Evolutionary conservation across 257 asterid genomes (phyloP), one percentile per base, ranked within the genome.

Genomic region (Rehmannia glutinosa): DNA sequence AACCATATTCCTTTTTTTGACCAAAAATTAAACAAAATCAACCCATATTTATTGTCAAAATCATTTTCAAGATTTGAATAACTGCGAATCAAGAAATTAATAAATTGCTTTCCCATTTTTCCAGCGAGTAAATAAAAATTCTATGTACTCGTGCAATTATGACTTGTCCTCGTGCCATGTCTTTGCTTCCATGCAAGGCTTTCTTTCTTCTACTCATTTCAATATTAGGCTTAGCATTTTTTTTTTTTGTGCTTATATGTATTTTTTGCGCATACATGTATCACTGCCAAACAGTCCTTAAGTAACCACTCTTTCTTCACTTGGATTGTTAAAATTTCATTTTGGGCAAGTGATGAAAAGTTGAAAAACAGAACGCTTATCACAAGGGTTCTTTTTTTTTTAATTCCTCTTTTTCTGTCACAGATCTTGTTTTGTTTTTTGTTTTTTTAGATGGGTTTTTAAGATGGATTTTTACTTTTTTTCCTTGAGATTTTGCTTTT

Each of bases 171-270:
- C 72, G 75, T 59, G 78, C 73, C 55, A 27, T 73, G 73, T 73
- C 78, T 83, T 81, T 78, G 77, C 82, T 80, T 76, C 87, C 90
- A 83, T 80, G 88, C 92, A 86, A 81, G 83, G 73, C 77, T 80
- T 71, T 45, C 71, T 52, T 69, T 52, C 70, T 54, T 59, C 71
- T 52, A 30, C 66, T 67, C 71, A 15, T 54, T 60, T 66, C 68
- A 46, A 54, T 28, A 38, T 66, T 72, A 19, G 59, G 51, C 47
- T 23, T 30, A 8, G 57, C 23, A 63, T 2, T 3, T 0, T 13
- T 43, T 43, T 2, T 6, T 13, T 13, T 13, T 43, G 7, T 64
- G 35, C 53, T 73, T 3, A 41, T 12, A 12, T 43, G 10, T 25
- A 9, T 62, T 45, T 75, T 38, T 69, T 46, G 36, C 36, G 67